Evolutionary conservation across 192 early-diverging fungal species (phyloP), one percentile per base, ranked within the genome.

Genomic region (Nowakowskiella sp.): DNA sequence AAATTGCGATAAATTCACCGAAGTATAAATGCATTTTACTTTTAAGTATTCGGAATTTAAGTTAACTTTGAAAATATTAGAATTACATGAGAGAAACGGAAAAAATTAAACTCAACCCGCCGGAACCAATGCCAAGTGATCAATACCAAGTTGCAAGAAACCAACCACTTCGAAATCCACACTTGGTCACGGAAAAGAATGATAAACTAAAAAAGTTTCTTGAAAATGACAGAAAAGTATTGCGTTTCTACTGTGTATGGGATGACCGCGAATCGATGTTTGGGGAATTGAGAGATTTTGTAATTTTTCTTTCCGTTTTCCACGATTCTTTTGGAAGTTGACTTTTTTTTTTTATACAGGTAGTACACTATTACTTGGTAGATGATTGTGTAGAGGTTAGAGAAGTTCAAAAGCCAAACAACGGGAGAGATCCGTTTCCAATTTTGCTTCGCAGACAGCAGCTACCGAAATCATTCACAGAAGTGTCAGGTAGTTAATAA

Each of bases 171-270:
- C 47, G 76, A 9, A 48, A 61, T 49, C 51, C 33, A 9, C 34
- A 60, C 31, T 44, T 47, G 9, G 49, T 52, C 1, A 49, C 42
- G 0, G 53, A 62, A 28, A 53, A 51, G 31, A 28, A 55, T 7
- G 77, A 83, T 63, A 78, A 76, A 58, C 64, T 83, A 28, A 70
- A 76, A 29, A 34, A 68, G 28, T 83, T 83, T 50, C 54, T 83
- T 30, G 75, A 82, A 48, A 65, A 77, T 59, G 81, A 83, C 65
- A 43, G 78, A 7, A 71, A 72, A 57, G 81, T 83, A 7, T 57
- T 83, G 44, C 44, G 81, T 7, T 83, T 81, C 64, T 83, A 74
- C 34, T 81, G 78, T 54, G 63, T 82, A 27, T 83, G 81, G 81
- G 78, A 82, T 51, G 80, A 83, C 47, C 44, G 74, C 21, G 64